These are phyloP conservation scores for Botryotinia calthae DNA, from an alignment of 2,329 filamentous ascomycete genomes.

Conservation along the genomic window DNA sequence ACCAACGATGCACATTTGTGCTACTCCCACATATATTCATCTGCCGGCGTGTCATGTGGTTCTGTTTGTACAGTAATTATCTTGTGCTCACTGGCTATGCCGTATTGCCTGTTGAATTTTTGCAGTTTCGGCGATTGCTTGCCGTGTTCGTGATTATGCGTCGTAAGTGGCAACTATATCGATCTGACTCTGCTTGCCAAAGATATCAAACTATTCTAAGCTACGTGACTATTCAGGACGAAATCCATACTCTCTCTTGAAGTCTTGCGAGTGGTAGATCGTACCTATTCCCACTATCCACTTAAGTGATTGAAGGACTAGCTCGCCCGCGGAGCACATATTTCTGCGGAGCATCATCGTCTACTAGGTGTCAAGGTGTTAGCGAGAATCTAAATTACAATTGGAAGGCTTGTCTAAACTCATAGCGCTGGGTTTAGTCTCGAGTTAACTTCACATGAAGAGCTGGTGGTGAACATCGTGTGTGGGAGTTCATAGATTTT, in stretches of 20 bases:
- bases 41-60: not conserved
- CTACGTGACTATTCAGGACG: not conserved
- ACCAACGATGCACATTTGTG: not conserved
- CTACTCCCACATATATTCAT: not conserved
- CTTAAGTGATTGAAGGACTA: not conserved
- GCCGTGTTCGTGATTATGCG: not conserved
- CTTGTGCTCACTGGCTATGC: no score
- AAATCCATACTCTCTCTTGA: no score
- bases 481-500: no score
- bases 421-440: no score
- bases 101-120: not conserved
- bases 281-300: not conserved
- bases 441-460: not conserved
- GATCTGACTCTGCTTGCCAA: not conserved
- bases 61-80: not conserved
- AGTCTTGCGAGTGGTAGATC: not conserved
- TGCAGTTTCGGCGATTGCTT: not conserved
- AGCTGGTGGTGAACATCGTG: not conserved
- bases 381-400: not conserved
- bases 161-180: not conserved
- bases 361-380: not conserved
- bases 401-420: not conserved
- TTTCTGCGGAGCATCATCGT: no score
- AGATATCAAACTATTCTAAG: not conserved
- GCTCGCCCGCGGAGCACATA: not conserved